Percentiles rank a stretch among this genome's conserved stretches.
Evolutionary conservation across 371 early-diverging fungal species (phyloP).

Genomic region (Mortierella sp.): DNA sequence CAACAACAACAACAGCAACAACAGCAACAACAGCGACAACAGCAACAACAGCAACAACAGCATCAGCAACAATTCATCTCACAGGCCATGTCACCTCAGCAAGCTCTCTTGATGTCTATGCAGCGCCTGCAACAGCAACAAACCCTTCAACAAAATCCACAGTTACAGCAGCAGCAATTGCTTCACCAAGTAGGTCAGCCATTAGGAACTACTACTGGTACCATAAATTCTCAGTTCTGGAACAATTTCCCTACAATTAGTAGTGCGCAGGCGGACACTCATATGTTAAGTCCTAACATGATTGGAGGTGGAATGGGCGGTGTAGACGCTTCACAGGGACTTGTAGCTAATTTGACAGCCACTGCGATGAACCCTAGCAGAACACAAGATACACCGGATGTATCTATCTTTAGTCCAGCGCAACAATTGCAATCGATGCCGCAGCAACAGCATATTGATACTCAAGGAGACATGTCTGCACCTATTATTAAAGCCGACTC

Average conservation of each 20-base stretch:
- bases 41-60: conserved; percentile 19
- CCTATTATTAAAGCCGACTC: conserved; percentile 5
- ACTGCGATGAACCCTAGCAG: not conserved
- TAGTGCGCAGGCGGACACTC: conserved; percentile 4
- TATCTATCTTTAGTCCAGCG: conserved; percentile 1
- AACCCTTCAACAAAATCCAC: conserved; percentile 4
- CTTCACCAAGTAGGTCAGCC: conserved; percentile 1
- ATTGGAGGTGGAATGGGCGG: not conserved
- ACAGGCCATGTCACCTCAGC: not conserved
- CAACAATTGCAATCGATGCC: conserved; percentile 8
- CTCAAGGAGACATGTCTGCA: not conserved
- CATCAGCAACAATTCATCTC: conserved; percentile 4
- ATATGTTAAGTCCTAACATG: conserved; percentile 7
- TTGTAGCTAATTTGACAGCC: not conserved
- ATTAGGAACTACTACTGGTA: not conserved
- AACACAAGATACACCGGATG: not conserved
- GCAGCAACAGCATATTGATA: conserved; percentile 6
- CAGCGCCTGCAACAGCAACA: conserved; percentile 13
- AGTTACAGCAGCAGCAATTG: conserved; percentile 12
- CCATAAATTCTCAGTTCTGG: conserved; percentile 20
- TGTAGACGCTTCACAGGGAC: not conserved
- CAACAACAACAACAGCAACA: conserved; percentile 23
- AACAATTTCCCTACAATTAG: conserved; percentile 1
- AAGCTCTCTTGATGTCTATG: conserved; percentile 1
- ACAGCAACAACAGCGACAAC: conserved; percentile 22